Evolutionary conservation across 352 stramenopile species (phyloP), one percentile per base, ranked within the genome.

Genomic region (Globisporangium solare): DNA sequence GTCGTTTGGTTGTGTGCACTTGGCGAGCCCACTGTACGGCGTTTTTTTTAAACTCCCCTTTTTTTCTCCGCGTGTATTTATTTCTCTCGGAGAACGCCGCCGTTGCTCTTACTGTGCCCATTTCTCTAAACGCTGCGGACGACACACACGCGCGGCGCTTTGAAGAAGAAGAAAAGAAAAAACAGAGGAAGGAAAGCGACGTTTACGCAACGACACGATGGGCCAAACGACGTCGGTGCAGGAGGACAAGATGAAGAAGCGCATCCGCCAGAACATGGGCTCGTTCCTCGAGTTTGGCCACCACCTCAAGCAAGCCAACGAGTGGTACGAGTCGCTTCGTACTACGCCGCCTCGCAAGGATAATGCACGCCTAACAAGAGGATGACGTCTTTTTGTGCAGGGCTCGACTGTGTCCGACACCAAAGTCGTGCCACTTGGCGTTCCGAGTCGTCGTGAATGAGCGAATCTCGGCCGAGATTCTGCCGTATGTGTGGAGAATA

Each of bases 221-320:
- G 81, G 81, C 13, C 81, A 92, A 58, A 74, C 70, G n/a, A 76
- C 70, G 11, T 88, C 81, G 11, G 70, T 78, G 21, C 71, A 84
- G 27, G 81, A 92, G 55, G 77, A 88, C 57, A 77, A 79, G 57
- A 88, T 89, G 76, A 74, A 83, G 64, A 85, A 87, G 55, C 81
- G 81, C 50, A 73, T 88, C 11, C 62, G 70, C 40, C 74, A 83
- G 61, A 75, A 61, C 55, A 92, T 92, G 66, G 75, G 78, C 55
- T 81, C 74, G 14, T 88, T 88, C 66, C 60, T 76, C 53, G 81
- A 92, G 58, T 83, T 92, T 57, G 78, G 75, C 22, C 68, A 67
- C 40, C 81, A 92, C 67, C 59, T 92, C 49, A 69, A 83, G 57
- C 79, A 87, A 49, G 81, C 76, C 31, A 92, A 92, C 68, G 78